A percentile compares a stretch with the other conserved stretches of the same genome.
These are phyloP conservation scores for Trypanosoma brucei DNA, from an alignment of 208 protist species.

Conservation along the genomic window DNA sequence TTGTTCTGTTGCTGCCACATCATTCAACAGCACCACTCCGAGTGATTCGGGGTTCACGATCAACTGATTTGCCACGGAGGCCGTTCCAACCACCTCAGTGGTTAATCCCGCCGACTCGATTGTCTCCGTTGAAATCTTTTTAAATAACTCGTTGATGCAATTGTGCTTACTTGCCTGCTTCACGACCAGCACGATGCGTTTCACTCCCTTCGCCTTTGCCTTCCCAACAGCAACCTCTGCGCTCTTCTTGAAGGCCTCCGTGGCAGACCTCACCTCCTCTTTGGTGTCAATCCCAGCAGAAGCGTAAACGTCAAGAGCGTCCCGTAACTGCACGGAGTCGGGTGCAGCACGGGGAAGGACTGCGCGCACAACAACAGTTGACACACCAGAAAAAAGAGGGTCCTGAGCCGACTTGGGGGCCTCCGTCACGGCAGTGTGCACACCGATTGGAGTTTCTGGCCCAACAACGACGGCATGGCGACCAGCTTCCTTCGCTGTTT, in stretches of 20 bases:
- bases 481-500: conserved; percentile 35
- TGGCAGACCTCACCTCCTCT: conserved; percentile 42
- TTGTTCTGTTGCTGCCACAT: conserved; percentile 62
- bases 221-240: conserved; percentile 58
- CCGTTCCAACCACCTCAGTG: conserved; percentile 48
- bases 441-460: conserved; percentile 40
- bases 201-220: conserved; percentile 49
- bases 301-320: conserved; percentile 69
- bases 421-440: conserved; percentile 56
- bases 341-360: conserved; percentile 51
- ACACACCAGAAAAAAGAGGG: conserved; percentile 49
- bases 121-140: conserved; percentile 34
- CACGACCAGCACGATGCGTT: conserved; percentile 63
- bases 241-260: conserved; percentile 47
- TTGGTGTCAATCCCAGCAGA: conserved; percentile 57
- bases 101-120: conserved; percentile 59
- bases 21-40: conserved; percentile 65
- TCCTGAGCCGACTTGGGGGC: conserved; percentile 13
- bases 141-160: conserved; percentile 64
- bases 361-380: conserved; percentile 63
- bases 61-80: conserved; percentile 58
- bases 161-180: conserved; percentile 77
- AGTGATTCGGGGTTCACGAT: conserved; percentile 67
- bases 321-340: conserved; percentile 62
- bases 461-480: conserved; percentile 63